Evolutionary conservation across 148 eudicot genomes (phyloP).

Genomic region (Nyssa sinensis): DNA sequence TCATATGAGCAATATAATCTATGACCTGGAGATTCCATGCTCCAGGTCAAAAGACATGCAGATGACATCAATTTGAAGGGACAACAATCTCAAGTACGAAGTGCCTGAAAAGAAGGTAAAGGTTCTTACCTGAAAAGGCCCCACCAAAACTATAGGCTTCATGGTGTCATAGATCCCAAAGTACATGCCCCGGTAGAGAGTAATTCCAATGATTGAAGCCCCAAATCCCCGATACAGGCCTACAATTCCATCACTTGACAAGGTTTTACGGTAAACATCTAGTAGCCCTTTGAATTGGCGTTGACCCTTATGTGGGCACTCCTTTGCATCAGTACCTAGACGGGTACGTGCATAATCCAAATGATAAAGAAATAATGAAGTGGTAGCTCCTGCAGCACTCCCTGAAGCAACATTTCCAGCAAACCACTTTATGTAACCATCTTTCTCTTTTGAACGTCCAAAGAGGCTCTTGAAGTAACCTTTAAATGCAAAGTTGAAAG

Average conservation of each 20-base stretch:
- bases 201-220: slow-evolving; percentile 85
- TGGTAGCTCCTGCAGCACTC: slow-evolving; percentile 98
- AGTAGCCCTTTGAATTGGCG: slow-evolving; percentile 70
- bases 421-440: slow-evolving; percentile 95
- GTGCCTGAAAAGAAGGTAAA: slow-evolving; percentile 5
- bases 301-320: slow-evolving; percentile 36
- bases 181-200: slow-evolving; percentile 94
- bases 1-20: too few species aligned
- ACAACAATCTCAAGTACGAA: slow-evolving; percentile 1
- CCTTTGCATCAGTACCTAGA: slow-evolving; percentile 66
- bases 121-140: slow-evolving; percentile 62
- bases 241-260: slow-evolving; percentile 70
- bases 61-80: background rate
- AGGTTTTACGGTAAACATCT: slow-evolving; percentile 86
- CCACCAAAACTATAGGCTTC: slow-evolving; percentile 84
- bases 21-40: background rate
- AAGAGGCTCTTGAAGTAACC: slow-evolving; percentile 83
- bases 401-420: slow-evolving; percentile 96
- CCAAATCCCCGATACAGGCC: slow-evolving; percentile 97
- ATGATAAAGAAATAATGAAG: slow-evolving; percentile 88
- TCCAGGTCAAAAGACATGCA: slow-evolving; percentile 1
- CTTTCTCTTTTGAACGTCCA: slow-evolving; percentile 80
- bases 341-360: slow-evolving; percentile 94
- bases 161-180: slow-evolving; percentile 94
- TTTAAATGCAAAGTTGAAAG: slow-evolving; percentile 97